Evolutionary conservation across 2,329 filamentous ascomycete genomes (phyloP), one percentile per base, ranked within the genome.

Genomic region (Pestalotiopsis sp.): DNA sequence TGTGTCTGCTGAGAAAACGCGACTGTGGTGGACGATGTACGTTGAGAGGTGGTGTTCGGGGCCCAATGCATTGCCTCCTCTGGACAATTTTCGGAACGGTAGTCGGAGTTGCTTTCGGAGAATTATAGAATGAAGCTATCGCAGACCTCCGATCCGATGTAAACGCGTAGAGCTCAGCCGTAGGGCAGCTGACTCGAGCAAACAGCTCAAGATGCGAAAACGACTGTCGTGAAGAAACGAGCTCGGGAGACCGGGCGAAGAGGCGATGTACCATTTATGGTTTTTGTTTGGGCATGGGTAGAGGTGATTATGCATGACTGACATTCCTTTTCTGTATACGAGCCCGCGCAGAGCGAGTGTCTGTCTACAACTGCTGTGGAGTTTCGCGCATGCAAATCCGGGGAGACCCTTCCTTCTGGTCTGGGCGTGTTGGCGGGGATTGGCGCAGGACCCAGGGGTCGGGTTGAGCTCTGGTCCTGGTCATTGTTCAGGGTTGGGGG

Each of bases 321-420:
- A 38, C 60, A 63, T 63, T 63, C 60, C 60, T 39, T 63, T 63
- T 63, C 60, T n/a, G 60, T 38, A 13, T 13, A 36, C 20, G n/a
- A 63, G 38, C 20, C 60, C 60, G 27, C 0, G 38, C 25, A 59
- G 25, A 14, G 27, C 23, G 57, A 27, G 57, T 23, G 20, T 17
- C 45, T 52, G 31, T 36, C 31, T 36, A 36, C 31, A 36, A 14
- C 41, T 7, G 14, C n/a, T 49, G 41, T 52, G 45, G 45, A 52
- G 45, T 52, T 9, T 52, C 45, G 11, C 17, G 45, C 45, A n/a
- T n/a, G 45, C 45, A 52, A 52, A 52, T 52, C 45, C 45, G 45
- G n/a, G 45, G 45, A 52, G 11, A 20, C 45, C 45, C 45, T 52
- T 52, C 45, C 14, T 52, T 52, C 20, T 17, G 17, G 17, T n/a